Evolutionary conservation across 2,329 filamentous ascomycete genomes (phyloP).

Genomic region (Colletotrichum graminicola): DNA sequence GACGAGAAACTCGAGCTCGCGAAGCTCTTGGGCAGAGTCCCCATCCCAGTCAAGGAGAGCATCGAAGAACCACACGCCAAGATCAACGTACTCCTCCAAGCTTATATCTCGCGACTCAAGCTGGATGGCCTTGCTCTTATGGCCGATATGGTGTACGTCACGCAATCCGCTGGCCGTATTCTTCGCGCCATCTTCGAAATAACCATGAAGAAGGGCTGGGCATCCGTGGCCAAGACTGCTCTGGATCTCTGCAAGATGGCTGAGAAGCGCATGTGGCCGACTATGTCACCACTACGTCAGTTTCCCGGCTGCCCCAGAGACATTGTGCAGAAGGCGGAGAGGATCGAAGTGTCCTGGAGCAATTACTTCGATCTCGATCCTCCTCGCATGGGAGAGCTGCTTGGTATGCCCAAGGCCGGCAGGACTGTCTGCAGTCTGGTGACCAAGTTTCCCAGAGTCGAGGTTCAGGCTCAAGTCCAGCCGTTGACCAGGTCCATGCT

Average conservation of each 20-base stretch:
- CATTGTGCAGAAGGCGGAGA: conserved; percentile 90
- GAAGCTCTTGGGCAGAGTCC: conserved; percentile 89
- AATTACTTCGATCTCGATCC: conserved; percentile 97
- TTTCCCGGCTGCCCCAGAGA: conserved; percentile 87
- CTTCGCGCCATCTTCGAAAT: conserved; percentile 97
- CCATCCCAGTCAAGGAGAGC: conserved; percentile 96
- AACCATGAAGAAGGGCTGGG: conserved; percentile 96
- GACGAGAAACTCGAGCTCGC: conserved; percentile 97
- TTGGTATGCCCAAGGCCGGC: conserved; percentile 91
- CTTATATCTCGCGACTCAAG: conserved; percentile 94
- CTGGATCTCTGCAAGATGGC: conserved; percentile 98
- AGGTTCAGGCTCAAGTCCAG: conserved; percentile 93
- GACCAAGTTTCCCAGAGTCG: conserved; percentile 91
- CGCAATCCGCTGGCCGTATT: conserved; percentile 96
- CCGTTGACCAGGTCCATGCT: conserved; percentile 96
- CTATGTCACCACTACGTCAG: conserved; percentile 95
- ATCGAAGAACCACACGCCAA: conserved; percentile 97
- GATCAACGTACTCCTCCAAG: conserved; percentile 97
- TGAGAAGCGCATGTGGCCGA: conserved; percentile 99
- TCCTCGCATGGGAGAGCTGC: conserved; percentile 93
- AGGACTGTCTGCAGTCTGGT: conserved; percentile 87
- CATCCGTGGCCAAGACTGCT: conserved; percentile 90
- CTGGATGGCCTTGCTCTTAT: conserved; percentile 94
- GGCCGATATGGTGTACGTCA: conserved; percentile 99
- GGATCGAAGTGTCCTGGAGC: conserved; percentile 92